Conservation (phyloP, 305 asterid species). For the Lippia alba region DNA sequence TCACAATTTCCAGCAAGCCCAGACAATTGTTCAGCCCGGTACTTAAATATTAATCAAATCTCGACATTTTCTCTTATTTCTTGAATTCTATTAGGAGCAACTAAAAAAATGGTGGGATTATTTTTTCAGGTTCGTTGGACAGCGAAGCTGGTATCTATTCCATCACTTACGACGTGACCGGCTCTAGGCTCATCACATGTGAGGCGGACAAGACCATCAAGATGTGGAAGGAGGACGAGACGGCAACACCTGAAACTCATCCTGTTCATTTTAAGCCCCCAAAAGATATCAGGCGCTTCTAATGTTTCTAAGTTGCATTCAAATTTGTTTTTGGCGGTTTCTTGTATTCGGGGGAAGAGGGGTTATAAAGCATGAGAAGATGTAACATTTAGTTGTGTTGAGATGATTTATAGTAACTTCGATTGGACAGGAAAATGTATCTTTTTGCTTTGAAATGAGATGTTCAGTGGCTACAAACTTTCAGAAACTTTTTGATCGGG, state of each 20-base stretch:
- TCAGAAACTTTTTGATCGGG: neutral
- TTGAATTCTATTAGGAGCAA: neutral
- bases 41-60: constrained; percentile 6
- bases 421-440: neutral
- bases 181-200: constrained; percentile 89
- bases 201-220: constrained; percentile 98
- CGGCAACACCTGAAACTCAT: constrained; percentile 66
- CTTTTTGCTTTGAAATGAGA: neutral
- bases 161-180: constrained; percentile 69
- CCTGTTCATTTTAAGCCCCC: constrained; percentile 74
- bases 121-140: constrained; percentile 79
- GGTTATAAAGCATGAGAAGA: neutral
- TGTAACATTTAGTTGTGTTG: constrained; percentile 19
- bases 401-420: constrained; percentile 10
- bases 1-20: constrained; percentile 96
- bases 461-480: neutral
- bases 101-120: constrained; percentile 15
- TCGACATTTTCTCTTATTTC: neutral
- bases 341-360: constrained; percentile 8
- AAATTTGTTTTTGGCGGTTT: constrained; percentile 4
- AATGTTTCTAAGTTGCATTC: constrained; percentile 16
- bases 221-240: constrained; percentile 97
- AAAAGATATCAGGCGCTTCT: constrained; percentile 63
- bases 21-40: constrained; percentile 98
- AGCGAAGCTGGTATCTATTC: constrained; percentile 97